Percentiles rank a stretch among this genome's conserved stretches.
These are phyloP conservation scores for Coniferiporia sulphurascens DNA, from an alignment of 1,284 basidiomycete species.

Conservation along the genomic window DNA sequence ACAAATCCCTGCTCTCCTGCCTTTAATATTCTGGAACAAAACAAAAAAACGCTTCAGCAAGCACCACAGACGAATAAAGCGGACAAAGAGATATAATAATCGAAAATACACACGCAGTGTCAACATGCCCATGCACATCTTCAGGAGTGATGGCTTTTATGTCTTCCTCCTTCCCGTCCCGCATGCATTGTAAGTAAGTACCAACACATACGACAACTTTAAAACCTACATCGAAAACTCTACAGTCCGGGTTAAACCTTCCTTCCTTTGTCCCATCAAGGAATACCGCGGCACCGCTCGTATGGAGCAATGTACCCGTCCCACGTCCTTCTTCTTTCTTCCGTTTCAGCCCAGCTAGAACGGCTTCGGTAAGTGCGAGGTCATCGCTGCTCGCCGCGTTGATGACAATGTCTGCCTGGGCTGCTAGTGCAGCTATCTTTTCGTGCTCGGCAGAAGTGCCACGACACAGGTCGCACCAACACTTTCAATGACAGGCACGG, in stretches of 20 bases:
- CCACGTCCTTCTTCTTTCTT: conserved; percentile 14
- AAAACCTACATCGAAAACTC: conserved; percentile 2
- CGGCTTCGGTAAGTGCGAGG: conserved; percentile 16
- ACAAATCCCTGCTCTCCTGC: conserved; percentile 2
- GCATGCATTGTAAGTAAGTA: background rate
- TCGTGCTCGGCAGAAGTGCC: conserved; percentile 14
- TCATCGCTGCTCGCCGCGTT: conserved; percentile 22
- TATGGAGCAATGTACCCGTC: conserved; percentile 14
- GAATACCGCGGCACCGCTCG: conserved; percentile 19
- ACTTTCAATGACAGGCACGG: background rate
- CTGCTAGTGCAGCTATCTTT: conserved; percentile 16
- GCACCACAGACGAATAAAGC: background rate
- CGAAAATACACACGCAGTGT: background rate
- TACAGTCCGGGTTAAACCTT: conserved; percentile 12
- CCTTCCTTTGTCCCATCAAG: conserved; percentile 15
- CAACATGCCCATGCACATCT: background rate
- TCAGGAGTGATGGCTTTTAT: background rate
- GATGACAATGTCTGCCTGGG: conserved; percentile 20
- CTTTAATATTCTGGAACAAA: background rate
- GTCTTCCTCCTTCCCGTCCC: background rate
- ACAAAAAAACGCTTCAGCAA: background rate
- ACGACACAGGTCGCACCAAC: background rate
- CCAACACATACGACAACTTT: background rate
- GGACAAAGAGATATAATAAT: background rate
- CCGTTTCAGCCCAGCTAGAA: conserved; percentile 19